phyloP scores from a whole-genome alignment of 2,329 filamentous ascomycete species.

The Verticillium nonalfalfae region DNA sequence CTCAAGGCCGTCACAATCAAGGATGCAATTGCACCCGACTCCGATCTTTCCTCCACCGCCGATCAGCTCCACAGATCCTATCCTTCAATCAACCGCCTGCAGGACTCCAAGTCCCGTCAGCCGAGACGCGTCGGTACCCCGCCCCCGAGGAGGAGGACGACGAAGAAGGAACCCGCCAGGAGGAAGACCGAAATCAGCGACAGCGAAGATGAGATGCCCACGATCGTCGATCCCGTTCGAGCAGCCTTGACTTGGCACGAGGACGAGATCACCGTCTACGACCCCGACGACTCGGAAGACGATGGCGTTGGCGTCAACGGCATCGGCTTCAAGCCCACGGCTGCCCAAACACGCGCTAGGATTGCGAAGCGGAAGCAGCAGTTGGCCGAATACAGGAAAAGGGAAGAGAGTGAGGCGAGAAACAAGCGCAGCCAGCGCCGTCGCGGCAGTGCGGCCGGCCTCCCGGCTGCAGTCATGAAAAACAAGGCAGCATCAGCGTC shows the following conservation, averaged over 20 bases:
- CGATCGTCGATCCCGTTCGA: conserved; percentile 44
- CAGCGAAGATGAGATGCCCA: conserved; percentile 23
- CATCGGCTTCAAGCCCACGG: conserved; percentile 59
- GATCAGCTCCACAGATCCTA: conserved; percentile 23
- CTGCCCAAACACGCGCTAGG: conserved; percentile 52
- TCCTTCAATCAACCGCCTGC: conserved; percentile 29
- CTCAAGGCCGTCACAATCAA: conserved; percentile 17
- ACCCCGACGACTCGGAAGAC: conserved; percentile 58
- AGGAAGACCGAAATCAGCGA: conserved; percentile 12
- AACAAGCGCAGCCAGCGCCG: conserved; percentile 47
- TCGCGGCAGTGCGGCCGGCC: conserved; percentile 22
- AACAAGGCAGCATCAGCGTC: conserved; percentile 11
- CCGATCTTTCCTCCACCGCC: conserved; percentile 10
- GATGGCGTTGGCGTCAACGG: conserved; percentile 63
- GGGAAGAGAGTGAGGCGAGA: conserved; percentile 55
- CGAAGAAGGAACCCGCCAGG: conserved; percentile 4
- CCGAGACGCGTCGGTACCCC: conserved; percentile 29
- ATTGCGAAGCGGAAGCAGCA: conserved; percentile 52
- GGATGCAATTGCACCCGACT: conserved; percentile 9
- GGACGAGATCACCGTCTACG: conserved; percentile 61
- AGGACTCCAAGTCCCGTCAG: conserved; percentile 29
- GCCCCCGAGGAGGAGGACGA: conserved; percentile 16
- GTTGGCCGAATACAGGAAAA: conserved; percentile 54
- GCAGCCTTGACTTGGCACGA: conserved; percentile 61
- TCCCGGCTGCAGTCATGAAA: conserved; percentile 8